These are phyloP conservation scores for Trichoderma brevicompactum DNA, from an alignment of 2,329 filamentous ascomycete genomes.

Conservation along the genomic window DNA sequence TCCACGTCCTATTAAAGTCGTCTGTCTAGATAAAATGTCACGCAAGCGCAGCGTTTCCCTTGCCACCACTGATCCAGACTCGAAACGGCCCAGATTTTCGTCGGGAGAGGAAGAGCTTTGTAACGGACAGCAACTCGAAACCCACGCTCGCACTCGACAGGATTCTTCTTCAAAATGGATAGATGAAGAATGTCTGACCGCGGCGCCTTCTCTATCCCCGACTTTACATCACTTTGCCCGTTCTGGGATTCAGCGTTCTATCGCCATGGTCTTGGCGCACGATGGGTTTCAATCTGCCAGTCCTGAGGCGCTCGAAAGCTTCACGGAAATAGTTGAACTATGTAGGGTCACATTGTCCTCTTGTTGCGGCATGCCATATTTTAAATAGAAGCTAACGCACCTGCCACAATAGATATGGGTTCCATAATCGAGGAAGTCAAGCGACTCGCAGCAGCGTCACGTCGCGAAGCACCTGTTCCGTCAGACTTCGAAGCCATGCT, in stretches of 20 bases:
- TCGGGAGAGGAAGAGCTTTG: background rate
- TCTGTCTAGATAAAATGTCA: constrained; percentile 34
- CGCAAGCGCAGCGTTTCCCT: constrained; percentile 46
- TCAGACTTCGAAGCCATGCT: constrained; percentile 62
- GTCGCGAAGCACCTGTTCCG: constrained; percentile 59
- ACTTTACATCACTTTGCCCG: constrained; percentile 43
- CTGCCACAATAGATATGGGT: constrained; percentile 49
- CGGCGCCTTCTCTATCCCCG: constrained; percentile 34
- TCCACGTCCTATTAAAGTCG: background rate
- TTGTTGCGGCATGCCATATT: background rate
- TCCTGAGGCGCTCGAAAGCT: constrained; percentile 62
- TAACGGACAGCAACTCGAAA: background rate
- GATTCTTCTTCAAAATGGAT: background rate
- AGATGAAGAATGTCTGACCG: constrained; percentile 6
- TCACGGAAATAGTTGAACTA: constrained; percentile 59
- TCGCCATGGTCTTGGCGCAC: constrained; percentile 59
- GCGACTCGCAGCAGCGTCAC: constrained; percentile 51
- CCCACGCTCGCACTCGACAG: background rate
- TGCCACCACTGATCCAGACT: constrained; percentile 34
- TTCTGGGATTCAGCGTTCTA: constrained; percentile 55
- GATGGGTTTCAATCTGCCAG: constrained; percentile 62
- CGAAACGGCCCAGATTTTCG: constrained; percentile 40
- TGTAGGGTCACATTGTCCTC: constrained; percentile 53
- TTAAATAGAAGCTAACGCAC: constrained; percentile 30
- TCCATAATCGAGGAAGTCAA: constrained; percentile 56